A percentile compares a stretch with the other conserved stretches of the same genome.
Evolutionary conservation across 139 green algal species (phyloP).

Genomic region (Spirogloea muscicola): DNA sequence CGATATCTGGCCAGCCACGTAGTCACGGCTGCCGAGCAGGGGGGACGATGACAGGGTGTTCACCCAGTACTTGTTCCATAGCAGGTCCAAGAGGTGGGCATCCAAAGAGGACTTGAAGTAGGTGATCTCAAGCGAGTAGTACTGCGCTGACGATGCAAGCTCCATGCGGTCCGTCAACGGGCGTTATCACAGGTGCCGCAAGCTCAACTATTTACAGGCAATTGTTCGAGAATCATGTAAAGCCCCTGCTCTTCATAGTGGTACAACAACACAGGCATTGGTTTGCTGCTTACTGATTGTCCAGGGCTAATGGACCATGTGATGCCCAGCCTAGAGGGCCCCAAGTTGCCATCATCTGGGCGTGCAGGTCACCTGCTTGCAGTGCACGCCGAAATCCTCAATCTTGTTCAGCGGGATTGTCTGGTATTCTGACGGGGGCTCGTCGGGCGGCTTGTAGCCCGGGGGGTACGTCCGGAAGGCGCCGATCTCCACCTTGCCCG

Average conservation of each 20-base stretch:
- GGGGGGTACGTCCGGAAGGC: conserved; percentile 79
- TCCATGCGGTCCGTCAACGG: too few relatives aligned
- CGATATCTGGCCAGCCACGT: conserved; percentile 72
- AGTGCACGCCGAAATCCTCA: conserved; percentile 94
- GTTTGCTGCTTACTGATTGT: too few relatives aligned
- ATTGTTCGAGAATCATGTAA: too few relatives aligned
- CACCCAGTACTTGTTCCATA: conserved; percentile 97
- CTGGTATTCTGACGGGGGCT: conserved; percentile 85
- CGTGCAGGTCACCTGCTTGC: conserved; percentile 49
- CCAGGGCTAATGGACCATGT: too few relatives aligned
- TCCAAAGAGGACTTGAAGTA: conserved; percentile 93
- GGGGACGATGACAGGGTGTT: conserved; percentile 79
- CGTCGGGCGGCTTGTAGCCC: conserved; percentile 79
- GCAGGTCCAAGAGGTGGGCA: conserved; percentile 74
- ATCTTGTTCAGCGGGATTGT: conserved; percentile 97
- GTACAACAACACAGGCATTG: too few relatives aligned
- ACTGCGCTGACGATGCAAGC: too few relatives aligned
- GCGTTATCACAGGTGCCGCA: too few relatives aligned
- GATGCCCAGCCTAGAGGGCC: too few relatives aligned
- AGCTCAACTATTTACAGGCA: too few relatives aligned
- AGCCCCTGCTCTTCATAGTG: too few relatives aligned
- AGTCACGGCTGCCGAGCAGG: conserved; percentile 69
- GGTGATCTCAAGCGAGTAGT: conserved; percentile 68
- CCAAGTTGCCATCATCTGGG: too few relatives aligned
- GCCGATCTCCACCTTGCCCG: conserved; percentile 87